phyloP scores from a whole-genome alignment of 768 basidiomycete genomes.

The Hemileccinum rubropunctum region DNA sequence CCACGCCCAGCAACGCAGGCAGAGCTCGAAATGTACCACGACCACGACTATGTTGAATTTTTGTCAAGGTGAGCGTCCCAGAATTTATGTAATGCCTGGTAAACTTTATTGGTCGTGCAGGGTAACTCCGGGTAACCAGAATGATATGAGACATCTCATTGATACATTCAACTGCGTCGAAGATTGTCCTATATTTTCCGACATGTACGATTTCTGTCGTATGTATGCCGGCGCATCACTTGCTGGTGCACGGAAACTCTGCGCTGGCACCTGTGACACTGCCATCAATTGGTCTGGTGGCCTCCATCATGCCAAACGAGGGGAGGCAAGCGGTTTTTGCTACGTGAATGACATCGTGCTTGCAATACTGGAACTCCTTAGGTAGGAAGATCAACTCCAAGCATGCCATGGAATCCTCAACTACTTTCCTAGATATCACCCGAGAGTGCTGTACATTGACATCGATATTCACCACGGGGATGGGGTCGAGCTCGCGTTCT shows the following conservation, averaged over 20 bases:
- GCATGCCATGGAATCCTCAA: background rate
- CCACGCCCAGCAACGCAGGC: slow-evolving; percentile 85
- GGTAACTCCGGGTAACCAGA: slow-evolving; percentile 76
- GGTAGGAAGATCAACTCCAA: slow-evolving; percentile 42
- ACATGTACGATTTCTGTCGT: slow-evolving; percentile 91
- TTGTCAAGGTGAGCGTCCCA: slow-evolving; percentile 68
- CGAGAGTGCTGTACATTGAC: slow-evolving; percentile 95
- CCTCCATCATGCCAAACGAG: slow-evolving; percentile 95
- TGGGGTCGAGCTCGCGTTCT: slow-evolving; percentile 97
- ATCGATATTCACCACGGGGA: slow-evolving; percentile 99
- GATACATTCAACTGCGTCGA: slow-evolving; percentile 93
- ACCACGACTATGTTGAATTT: slow-evolving; percentile 94
- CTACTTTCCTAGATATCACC: slow-evolving; percentile 64
- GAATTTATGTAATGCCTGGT: background rate
- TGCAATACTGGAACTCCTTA: slow-evolving; percentile 86
- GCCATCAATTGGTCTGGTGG: slow-evolving; percentile 99
- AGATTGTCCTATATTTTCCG: slow-evolving; percentile 94
- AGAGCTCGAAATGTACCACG: slow-evolving; percentile 90
- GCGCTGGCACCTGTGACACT: slow-evolving; percentile 84
- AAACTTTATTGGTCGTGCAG: slow-evolving; percentile 36
- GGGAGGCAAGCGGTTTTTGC: slow-evolving; percentile 97
- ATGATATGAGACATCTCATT: slow-evolving; percentile 71
- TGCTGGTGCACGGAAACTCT: slow-evolving; percentile 86
- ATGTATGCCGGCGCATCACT: slow-evolving; percentile 93
- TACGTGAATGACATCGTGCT: slow-evolving; percentile 98